Base-by-base conservation (phyloP, 352 stramenopile genomes). In the Phytophthora boehmeriae region DNA sequence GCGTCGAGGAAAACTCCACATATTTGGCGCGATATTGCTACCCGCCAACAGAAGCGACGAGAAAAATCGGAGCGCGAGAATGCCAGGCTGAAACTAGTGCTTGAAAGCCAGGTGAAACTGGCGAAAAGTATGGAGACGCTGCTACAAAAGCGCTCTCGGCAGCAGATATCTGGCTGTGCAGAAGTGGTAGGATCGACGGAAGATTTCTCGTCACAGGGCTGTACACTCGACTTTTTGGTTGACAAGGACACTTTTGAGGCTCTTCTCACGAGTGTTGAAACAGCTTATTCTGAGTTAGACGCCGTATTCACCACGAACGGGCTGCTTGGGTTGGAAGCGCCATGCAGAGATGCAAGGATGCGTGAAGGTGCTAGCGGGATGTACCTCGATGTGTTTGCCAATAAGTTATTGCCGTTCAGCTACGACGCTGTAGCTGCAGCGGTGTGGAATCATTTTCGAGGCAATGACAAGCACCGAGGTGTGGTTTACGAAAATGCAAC, bases 101-200 rank as follows among this genome's bases (percentile, higher is more conserved):
- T 87, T 16, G 72, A 83, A 35, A 68, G 75, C n/a, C 78, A 86
- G 27, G 66, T 83, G 42, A 76, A 79, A 42, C 50, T 84, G 41
- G 78, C 78, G 3, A 73, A 72, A 23, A 78, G 66, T 8, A 73
- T 88, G 54, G 68, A 83, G 63, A 75, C 64, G 39, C 49, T 86
- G 41, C 54, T 88, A 17, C 66, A 75, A 20, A 83, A 83, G 47
- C 67, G 73, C 47, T 44, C 68, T 45, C 58, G 63, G 5, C 63
- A 72, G 47, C 64, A 73, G 20, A 39, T 73, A 22, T 68, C 64
- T 62, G 59, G 64, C 3, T 73, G 64, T 49, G 58, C 48, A 54
- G 59, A 73, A 22, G 48, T 69, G 48, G 59, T 69, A 30, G 59
- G 45, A 17, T 41, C 46, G 2, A 54, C 34, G 16, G 47, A 48